Base-by-base conservation (phyloP, 176 grass and related monocot genomes). In the Lolium multiflorum region DNA sequence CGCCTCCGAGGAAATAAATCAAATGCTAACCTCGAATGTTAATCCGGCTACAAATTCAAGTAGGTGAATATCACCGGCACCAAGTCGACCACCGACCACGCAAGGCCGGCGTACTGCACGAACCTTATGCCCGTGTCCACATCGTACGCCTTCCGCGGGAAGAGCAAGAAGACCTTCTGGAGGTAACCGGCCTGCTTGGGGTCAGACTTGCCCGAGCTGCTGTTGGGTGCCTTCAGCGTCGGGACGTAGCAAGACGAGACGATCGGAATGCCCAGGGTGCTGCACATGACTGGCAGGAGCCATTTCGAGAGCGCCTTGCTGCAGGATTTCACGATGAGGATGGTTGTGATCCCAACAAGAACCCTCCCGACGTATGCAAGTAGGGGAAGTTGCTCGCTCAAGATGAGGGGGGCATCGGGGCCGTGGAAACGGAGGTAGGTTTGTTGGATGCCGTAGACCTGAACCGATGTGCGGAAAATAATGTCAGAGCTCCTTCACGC, bases 101-200 rank as follows among this genome's bases (percentile, higher is more conserved):
- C 94, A 8, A 99, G 94, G 37, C 97, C 89, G 0, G 94, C 89
- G 39, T 99, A 99, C 81, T 99, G 97, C 11, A 97, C 73, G 41
- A 99, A 99, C 87, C 97, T 84, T 69, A 99, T 99, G 54, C 97
- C 97, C 0, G 97, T 99, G 67, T 99, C 97, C 10, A 99, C 94
- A 14, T 99, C 94, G 12, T 96, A 99, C 0, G 88, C 90, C 83
- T 99, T 92, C 65, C 87, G 97, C 8, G 97, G 89, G 43, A 93
- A 84, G 38, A 93, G 84, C 41, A 87, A 77, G 85, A 94, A 85
- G 3, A 91, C 59, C 56, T 91, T 88, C 76, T 91, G 94, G 21
- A 94, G 88, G 52, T 93, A 91, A 0, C 92, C 97, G 1, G 47
- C 38, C 37, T 91, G 91, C 93, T 81, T 98, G n/a, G 47, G 22